Base-by-base conservation (phyloP, 2,329 filamentous ascomycete genomes). In the Aspergillus awamori region DNA sequence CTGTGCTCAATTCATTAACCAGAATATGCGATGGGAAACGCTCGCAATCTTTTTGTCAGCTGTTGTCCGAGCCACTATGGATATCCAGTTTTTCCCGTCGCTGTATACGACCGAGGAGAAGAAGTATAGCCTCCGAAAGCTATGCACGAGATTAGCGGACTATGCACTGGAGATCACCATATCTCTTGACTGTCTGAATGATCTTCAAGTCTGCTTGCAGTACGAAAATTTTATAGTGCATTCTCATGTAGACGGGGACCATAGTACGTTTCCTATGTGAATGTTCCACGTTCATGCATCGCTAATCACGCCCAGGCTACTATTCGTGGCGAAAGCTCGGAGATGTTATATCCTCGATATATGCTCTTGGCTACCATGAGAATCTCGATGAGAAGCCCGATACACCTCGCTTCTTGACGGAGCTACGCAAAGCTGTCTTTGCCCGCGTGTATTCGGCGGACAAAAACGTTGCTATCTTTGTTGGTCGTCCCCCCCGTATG, bases 211-310 rank as follows among this genome's bases (percentile, higher is more conserved):
- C 3, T 62, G 80, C 4, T 62, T 81, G 4, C 80, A 82, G 58
- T 82, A 81, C 52, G 80, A 82, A 57, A 81, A 80, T 26, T 81
- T 79, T 38, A 80, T 81, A n/a, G 66, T 79, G 1, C 78, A 81
- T 58, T 78, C 79, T 0, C 73, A 76, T 36, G 74, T 80, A 1
- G 72, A 80, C 61, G 79, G 80, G 8, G 79, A 81, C 57, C 78
- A 80, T 60, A 80, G 79, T 81, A 66, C 66, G 74, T 64, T n/a
- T 11, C n/a, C 2, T 8, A 17, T 8, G 6, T 36, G 7, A 2
- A 17, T 17, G 13, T 8, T n/a, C 8, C 20, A 11, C 1, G 4
- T 3, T 17, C 11, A 3, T 26, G 53, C 20, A 8, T 33, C 39
- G 15, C 39, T 15, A 17, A 47, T 56, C 13, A 63, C 36, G 13